phyloP scores from a whole-genome alignment of 2,329 filamentous ascomycete species.

The Penicillium sclerotigenum region DNA sequence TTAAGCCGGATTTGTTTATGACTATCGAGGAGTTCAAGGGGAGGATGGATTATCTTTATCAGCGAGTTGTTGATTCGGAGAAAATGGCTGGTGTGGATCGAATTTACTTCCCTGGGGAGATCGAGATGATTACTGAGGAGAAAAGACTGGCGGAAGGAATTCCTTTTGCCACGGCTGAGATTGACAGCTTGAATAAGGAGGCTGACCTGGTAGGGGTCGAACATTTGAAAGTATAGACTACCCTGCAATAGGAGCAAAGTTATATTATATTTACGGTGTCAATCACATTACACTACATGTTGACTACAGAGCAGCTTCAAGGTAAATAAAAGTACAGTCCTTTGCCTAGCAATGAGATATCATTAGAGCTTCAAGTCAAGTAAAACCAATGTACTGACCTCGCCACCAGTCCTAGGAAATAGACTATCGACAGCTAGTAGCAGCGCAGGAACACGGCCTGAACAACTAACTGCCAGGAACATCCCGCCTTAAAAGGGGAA shows the following conservation, averaged over 20 bases:
- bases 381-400: not conserved
- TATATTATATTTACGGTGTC: not conserved
- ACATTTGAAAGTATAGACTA: slow-evolving; percentile 13
- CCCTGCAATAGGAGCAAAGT: not conserved
- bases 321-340: not conserved
- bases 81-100: slow-evolving; percentile 54
- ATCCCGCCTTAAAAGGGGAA: not conserved
- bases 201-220: slow-evolving; percentile 18
- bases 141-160: slow-evolving; percentile 30
- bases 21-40: slow-evolving; percentile 64
- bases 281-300: not conserved
- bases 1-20: slow-evolving; percentile 75
- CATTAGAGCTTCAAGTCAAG: not conserved
- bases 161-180: slow-evolving; percentile 21
- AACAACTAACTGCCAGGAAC: not conserved
- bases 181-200: slow-evolving; percentile 22
- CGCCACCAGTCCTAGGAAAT: not conserved
- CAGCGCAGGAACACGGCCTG: not conserved
- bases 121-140: slow-evolving; percentile 51
- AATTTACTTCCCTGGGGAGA: slow-evolving; percentile 58
- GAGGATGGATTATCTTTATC: slow-evolving; percentile 57
- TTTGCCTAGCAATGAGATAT: not conserved
- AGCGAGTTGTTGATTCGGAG: slow-evolving; percentile 52
- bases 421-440: slow-evolving; percentile 4
- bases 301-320: not conserved